Evolutionary conservation across 176 grass and related monocot species (phyloP).

Genomic region (Oryza australiensis): DNA sequence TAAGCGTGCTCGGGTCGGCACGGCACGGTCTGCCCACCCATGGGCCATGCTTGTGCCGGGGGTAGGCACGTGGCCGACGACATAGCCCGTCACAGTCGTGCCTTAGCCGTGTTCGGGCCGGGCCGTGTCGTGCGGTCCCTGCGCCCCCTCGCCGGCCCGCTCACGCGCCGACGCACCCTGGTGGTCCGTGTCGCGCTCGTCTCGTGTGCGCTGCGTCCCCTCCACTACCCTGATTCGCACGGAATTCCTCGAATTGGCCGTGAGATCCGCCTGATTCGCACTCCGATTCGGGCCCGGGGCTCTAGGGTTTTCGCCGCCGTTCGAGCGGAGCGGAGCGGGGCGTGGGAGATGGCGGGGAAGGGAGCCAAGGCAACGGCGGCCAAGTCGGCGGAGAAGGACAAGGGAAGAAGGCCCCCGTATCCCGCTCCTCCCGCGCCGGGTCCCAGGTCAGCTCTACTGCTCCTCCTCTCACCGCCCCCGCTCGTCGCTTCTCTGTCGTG

Average conservation of each 20-base stretch:
- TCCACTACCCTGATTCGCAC: background rate
- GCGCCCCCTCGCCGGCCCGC: no score
- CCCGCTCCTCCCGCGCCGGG: slow-evolving; percentile 49
- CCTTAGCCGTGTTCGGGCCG: no score
- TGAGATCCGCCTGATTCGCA: slow-evolving; percentile 28
- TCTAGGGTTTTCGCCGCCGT: slow-evolving; percentile 21
- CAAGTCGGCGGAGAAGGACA: slow-evolving; percentile 62
- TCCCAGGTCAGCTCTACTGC: slow-evolving; percentile 37
- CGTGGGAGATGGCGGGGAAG: slow-evolving; percentile 52
- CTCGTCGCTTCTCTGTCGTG: background rate
- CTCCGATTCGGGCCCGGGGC: background rate
- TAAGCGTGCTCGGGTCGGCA: no score
- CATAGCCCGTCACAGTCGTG: no score
- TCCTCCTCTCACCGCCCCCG: background rate
- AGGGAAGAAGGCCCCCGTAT: slow-evolving; percentile 52
- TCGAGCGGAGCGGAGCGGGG: background rate
- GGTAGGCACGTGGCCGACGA: no score
- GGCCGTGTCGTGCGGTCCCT: no score
- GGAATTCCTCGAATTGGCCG: slow-evolving; percentile 24
- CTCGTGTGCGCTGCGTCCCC: no score
- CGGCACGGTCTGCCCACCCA: no score
- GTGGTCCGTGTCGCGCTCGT: no score
- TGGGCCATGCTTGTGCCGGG: no score
- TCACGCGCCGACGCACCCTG: no score
- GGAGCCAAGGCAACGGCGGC: slow-evolving; percentile 48